Evolutionary conservation across 1,139 yeast species (phyloP).

Genomic region (Hansenula lynferdii): DNA sequence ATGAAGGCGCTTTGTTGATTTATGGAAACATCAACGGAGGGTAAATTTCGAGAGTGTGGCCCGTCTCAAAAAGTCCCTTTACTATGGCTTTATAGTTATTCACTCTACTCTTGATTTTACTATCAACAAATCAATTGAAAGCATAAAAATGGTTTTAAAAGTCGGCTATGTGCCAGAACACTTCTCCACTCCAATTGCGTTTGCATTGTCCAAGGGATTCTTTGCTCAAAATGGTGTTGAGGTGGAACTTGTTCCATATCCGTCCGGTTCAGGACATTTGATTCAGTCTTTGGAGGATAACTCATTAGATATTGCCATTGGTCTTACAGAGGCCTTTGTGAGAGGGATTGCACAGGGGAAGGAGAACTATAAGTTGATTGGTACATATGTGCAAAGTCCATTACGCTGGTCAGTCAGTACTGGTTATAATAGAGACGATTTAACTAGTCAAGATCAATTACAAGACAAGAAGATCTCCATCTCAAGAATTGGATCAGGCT

Average conservation of each 20-base stretch:
- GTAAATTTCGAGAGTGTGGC: neutral
- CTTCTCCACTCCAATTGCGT: conserved; percentile 78
- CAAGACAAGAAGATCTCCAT: conserved; percentile 67
- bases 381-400: conserved; percentile 83
- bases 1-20: too few species aligned
- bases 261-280: conserved; percentile 87
- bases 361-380: conserved; percentile 59
- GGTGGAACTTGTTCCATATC: conserved; percentile 66
- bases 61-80: too few species aligned
- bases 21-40: conserved; percentile 1
- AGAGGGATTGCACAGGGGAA: conserved; percentile 76
- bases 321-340: conserved; percentile 87
- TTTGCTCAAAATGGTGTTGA: conserved; percentile 42
- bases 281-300: conserved; percentile 64
- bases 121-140: too few species aligned
- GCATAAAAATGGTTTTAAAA: conserved; percentile 30
- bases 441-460: conserved; percentile 47
- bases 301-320: conserved; percentile 75
- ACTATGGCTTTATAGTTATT: too few species aligned
- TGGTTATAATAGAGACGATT: conserved; percentile 54
- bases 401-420: conserved; percentile 89
- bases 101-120: too few species aligned
- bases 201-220: conserved; percentile 60
- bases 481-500: conserved; percentile 88
- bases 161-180: conserved; percentile 92